Evolutionary conservation across 2,329 filamentous ascomycete species (phyloP).

Genomic region (Exophiala phaeomuriformis): DNA sequence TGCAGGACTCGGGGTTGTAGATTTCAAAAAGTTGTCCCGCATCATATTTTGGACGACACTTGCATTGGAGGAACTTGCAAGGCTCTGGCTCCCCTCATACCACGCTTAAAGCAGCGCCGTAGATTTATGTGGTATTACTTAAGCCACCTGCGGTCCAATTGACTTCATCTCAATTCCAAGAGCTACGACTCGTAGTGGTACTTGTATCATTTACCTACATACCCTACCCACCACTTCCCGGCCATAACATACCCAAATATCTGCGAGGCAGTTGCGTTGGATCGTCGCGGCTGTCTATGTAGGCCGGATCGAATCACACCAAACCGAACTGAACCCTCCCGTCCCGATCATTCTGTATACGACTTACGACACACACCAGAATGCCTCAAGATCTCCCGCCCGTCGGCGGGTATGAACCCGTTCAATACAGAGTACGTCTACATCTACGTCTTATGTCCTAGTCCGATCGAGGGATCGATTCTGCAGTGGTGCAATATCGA

Average conservation of each 20-base stretch:
- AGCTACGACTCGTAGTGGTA: neutral
- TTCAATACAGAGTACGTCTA: conserved; percentile 83
- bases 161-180: conserved; percentile 9
- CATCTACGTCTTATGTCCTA: neutral
- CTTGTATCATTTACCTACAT: no score
- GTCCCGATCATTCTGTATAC: conserved; percentile 29
- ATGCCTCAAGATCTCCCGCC: conserved; percentile 99
- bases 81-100: neutral
- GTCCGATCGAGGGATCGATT: neutral
- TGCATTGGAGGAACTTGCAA: no score
- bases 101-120: conserved; percentile 1
- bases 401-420: conserved; percentile 82
- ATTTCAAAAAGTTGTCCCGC: no score
- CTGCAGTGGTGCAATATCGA: no score
- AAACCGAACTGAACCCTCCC: neutral
- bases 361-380: conserved; percentile 7
- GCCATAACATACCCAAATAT: neutral
- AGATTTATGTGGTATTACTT: neutral
- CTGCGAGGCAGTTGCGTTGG: neutral
- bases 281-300: conserved; percentile 4
- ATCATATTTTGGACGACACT: no score
- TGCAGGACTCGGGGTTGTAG: no score
- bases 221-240: no score
- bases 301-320: conserved; percentile 1
- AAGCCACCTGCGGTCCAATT: conserved; percentile 4